Percentiles rank a stretch among this genome's conserved stretches.
Evolutionary conservation across 1,284 basidiomycete species (phyloP).

Genomic region (Agroathelia rolfsii): DNA sequence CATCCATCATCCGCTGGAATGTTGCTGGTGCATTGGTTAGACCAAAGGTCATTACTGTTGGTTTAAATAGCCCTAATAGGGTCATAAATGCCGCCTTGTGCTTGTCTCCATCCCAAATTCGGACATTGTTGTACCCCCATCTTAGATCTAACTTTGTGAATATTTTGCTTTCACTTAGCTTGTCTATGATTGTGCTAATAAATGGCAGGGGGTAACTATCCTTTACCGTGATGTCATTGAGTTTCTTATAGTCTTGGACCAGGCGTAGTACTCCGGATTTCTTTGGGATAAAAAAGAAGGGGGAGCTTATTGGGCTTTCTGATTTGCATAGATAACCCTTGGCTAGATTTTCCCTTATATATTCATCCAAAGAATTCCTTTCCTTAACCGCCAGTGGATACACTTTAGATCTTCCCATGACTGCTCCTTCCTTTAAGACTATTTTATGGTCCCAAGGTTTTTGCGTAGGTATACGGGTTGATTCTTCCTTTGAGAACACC

Average conservation of each 20-base stretch:
- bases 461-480: too few relatives aligned
- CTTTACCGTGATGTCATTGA: slow-evolving; percentile 23
- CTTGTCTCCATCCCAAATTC: slow-evolving; percentile 10
- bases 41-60: slow-evolving; percentile 28
- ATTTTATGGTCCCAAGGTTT: too few relatives aligned
- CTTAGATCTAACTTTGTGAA: slow-evolving; percentile 21
- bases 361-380: slow-evolving; percentile 11
- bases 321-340: slow-evolving; percentile 9
- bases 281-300: slow-evolving; percentile 27
- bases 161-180: slow-evolving; percentile 12
- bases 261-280: slow-evolving; percentile 21
- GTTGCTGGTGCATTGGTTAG: slow-evolving; percentile 21
- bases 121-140: slow-evolving; percentile 14
- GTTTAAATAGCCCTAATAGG: slow-evolving; percentile 30
- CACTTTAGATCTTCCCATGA: too few relatives aligned
- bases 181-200: slow-evolving; percentile 19
- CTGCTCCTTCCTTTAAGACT: too few relatives aligned
- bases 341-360: slow-evolving; percentile 15
- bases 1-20: slow-evolving; percentile 17
- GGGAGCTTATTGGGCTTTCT: slow-evolving; percentile 14
- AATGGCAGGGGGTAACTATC: slow-evolving; percentile 21
- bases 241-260: slow-evolving; percentile 20
- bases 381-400: slow-evolving; percentile 14
- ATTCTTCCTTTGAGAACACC: too few relatives aligned
- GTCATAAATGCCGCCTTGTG: too few relatives aligned